Percentiles rank a stretch among this genome's conserved stretches.
These are phyloP conservation scores for Corymbia maculata DNA, from an alignment of 345 rosid species.

Conservation along the genomic window DNA sequence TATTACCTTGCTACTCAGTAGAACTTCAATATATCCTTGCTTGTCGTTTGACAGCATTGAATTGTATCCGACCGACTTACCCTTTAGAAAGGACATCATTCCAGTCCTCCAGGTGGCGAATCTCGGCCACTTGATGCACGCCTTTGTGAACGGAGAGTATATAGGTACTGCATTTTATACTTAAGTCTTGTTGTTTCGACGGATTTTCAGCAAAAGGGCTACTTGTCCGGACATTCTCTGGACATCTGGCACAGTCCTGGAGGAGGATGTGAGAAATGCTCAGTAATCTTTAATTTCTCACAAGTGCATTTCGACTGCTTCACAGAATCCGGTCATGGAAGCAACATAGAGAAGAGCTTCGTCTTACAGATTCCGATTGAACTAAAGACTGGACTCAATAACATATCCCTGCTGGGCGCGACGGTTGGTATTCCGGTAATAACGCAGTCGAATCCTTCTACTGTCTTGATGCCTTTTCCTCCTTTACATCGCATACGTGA, in stretches of 20 bases:
- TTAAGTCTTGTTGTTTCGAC: background rate
- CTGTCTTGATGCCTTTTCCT: background rate
- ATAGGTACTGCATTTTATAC: slow-evolving; percentile 5
- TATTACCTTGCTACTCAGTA: background rate
- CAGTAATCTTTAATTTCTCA: background rate
- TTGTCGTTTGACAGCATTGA: slow-evolving; percentile 12
- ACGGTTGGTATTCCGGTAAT: slow-evolving; percentile 33
- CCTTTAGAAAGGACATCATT: slow-evolving; percentile 8
- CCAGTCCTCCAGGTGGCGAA: slow-evolving; percentile 29
- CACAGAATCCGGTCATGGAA: slow-evolving; percentile 36
- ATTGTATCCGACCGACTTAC: slow-evolving; percentile 14
- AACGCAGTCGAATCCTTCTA: background rate
- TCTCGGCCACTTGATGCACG: slow-evolving; percentile 33
- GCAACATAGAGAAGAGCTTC: slow-evolving; percentile 33
- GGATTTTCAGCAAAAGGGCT: background rate
- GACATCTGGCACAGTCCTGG: background rate
- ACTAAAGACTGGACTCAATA: slow-evolving; percentile 24
- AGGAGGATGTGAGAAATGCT: background rate
- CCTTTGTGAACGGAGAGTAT: slow-evolving; percentile 29
- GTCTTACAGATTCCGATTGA: slow-evolving; percentile 17
- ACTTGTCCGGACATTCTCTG: background rate
- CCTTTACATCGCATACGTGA: background rate
- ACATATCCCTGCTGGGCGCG: slow-evolving; percentile 19
- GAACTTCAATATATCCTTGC: background rate
- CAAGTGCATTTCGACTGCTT: background rate